Percentiles rank a stretch among this genome's conserved stretches.
phyloP scores from a whole-genome alignment of 345 rosid species.

The Anastatica hierochuntica region DNA sequence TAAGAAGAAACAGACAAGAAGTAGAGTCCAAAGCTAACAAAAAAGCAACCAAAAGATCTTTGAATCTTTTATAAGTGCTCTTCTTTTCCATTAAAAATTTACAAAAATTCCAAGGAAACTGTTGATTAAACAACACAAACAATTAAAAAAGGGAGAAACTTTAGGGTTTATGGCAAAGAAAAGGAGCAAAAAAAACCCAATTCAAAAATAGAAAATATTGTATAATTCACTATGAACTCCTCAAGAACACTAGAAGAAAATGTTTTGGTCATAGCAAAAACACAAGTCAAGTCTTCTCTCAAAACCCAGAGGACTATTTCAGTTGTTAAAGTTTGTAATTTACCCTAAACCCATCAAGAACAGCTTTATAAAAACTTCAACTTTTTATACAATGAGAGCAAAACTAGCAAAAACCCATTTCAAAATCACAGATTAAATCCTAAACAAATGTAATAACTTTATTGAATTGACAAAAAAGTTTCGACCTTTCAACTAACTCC shows the following conservation, averaged over 20 bases:
- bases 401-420: neutral
- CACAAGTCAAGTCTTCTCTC: neutral
- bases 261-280: neutral
- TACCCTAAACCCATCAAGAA: constrained; percentile 1
- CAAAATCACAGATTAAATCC: neutral
- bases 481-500: neutral
- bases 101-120: neutral
- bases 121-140: neutral
- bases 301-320: no score
- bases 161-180: constrained; percentile 9
- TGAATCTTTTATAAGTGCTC: constrained; percentile 34
- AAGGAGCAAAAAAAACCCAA: neutral
- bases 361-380: neutral
- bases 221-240: neutral
- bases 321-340: neutral
- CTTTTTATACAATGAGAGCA: neutral
- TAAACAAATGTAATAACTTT: neutral
- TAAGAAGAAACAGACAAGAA: constrained; percentile 9
- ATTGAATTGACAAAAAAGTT: neutral
- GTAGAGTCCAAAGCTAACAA: constrained; percentile 18
- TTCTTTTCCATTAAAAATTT: no score
- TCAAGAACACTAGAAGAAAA: neutral
- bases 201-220: neutral
- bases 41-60: constrained; percentile 21
- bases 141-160: neutral